Conservation (phyloP, 495 filamentous ascomycete genomes). For the Penicillium salamii region DNA sequence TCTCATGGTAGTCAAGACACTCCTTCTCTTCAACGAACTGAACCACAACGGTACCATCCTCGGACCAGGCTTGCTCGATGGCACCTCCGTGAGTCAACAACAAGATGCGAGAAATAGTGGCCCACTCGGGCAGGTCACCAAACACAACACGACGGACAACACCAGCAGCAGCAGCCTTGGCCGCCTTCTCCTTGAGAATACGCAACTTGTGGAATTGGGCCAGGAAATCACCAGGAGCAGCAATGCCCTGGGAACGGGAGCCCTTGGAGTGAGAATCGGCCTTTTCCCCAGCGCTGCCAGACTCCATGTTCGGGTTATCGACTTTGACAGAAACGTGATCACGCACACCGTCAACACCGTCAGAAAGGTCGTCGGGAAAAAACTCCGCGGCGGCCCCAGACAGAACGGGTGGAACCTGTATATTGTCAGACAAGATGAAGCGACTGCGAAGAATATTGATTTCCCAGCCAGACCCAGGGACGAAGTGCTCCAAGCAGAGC, state of each 20-base stretch:
- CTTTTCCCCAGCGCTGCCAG: neutral
- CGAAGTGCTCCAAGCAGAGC: no score
- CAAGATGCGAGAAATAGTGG: slow-evolving; percentile 32
- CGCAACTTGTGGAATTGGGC: neutral
- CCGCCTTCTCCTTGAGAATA: neutral
- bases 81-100: slow-evolving; percentile 43
- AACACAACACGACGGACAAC: slow-evolving; percentile 32
- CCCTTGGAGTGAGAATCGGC: neutral
- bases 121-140: slow-evolving; percentile 30
- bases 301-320: no score
- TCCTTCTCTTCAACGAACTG: slow-evolving; percentile 3
- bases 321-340: no score
- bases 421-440: no score
- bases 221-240: neutral
- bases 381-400: neutral
- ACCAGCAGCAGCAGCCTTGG: neutral
- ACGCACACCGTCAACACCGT: no score
- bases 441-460: no score
- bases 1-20: slow-evolving; percentile 6
- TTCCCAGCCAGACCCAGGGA: no score
- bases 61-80: slow-evolving; percentile 33
- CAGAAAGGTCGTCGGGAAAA: no score
- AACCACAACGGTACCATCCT: slow-evolving; percentile 4
- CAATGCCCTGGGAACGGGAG: neutral
- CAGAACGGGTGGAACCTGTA: no score